Evolutionary conservation across 345 rosid species (phyloP).

Genomic region (Adansonia digitata): DNA sequence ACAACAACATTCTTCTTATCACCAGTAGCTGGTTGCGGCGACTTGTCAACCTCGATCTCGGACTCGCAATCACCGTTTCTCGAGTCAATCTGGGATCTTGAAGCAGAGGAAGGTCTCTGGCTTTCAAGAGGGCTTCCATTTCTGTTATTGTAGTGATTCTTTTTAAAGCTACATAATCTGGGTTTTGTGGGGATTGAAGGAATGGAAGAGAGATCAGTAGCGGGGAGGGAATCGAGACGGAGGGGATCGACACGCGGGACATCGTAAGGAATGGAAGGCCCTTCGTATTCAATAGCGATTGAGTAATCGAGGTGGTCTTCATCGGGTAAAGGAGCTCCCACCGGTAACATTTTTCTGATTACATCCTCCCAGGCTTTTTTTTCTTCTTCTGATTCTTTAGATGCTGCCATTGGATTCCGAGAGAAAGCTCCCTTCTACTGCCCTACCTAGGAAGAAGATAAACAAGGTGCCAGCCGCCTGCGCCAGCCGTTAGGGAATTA

Average conservation of each 20-base stretch:
- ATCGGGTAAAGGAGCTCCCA: slow-evolving; percentile 37
- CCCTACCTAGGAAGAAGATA: neutral
- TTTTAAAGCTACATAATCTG: slow-evolving; percentile 24
- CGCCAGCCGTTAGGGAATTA: neutral
- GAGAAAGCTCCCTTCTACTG: neutral
- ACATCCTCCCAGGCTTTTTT: slow-evolving; percentile 29
- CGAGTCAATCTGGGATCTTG: slow-evolving; percentile 7
- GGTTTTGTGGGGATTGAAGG: slow-evolving; percentile 24
- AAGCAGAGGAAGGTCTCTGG: slow-evolving; percentile 11
- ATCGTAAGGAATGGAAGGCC: slow-evolving; percentile 46
- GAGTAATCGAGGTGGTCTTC: slow-evolving; percentile 54
- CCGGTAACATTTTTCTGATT: slow-evolving; percentile 36
- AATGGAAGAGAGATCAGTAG: slow-evolving; percentile 18
- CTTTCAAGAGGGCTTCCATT: slow-evolving; percentile 17
- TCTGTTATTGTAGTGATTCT: slow-evolving; percentile 1
- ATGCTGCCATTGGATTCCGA: slow-evolving; percentile 6
- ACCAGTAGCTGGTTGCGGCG: neutral
- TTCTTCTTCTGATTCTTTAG: slow-evolving; percentile 16
- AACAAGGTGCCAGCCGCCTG: neutral
- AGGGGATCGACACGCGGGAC: slow-evolving; percentile 48
- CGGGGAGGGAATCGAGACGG: slow-evolving; percentile 11
- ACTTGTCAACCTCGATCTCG: neutral
- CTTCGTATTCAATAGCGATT: slow-evolving; percentile 52
- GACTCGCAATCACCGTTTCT: neutral
- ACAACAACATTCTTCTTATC: slow-evolving; percentile 22